These are phyloP conservation scores for Phaeosphaeriaceae sp. DNA, from an alignment of 2,329 filamentous ascomycete species.

Conservation along the genomic window DNA sequence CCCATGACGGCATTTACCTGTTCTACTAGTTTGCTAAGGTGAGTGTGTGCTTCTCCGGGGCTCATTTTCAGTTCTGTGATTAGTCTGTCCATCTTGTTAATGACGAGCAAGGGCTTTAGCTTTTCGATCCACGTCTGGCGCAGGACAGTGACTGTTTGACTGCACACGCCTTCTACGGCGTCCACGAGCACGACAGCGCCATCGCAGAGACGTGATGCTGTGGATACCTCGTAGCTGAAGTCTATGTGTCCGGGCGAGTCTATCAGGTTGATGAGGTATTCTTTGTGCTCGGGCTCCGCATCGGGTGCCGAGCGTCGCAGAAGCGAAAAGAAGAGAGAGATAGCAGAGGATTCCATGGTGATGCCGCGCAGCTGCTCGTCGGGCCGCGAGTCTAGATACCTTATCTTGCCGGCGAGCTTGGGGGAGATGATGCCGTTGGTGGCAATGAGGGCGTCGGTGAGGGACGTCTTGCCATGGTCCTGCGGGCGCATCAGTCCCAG, in stretches of 20 bases:
- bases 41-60: constrained; percentile 84
- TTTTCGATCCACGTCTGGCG: constrained; percentile 96
- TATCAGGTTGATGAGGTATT: constrained; percentile 96
- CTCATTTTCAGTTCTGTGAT: constrained; percentile 95
- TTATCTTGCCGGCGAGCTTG: constrained; percentile 96
- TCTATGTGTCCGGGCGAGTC: constrained; percentile 98
- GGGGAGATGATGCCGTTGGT: constrained; percentile 99
- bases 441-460: constrained; percentile 93
- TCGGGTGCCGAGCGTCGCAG: constrained; percentile 75
- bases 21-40: constrained; percentile 87
- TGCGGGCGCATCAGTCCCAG: constrained; percentile 46
- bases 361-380: constrained; percentile 97
- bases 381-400: constrained; percentile 93
- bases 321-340: constrained; percentile 95
- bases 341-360: constrained; percentile 99
- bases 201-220: constrained; percentile 91
- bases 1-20: constrained; percentile 97
- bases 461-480: constrained; percentile 98
- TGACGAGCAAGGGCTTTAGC: constrained; percentile 89
- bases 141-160: constrained; percentile 95
- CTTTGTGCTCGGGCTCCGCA: constrained; percentile 73
- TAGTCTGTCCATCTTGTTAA: constrained; percentile 98
- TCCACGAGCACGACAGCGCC: constrained; percentile 94
- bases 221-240: constrained; percentile 97
- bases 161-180: constrained; percentile 97